Base-by-base conservation (phyloP, 306 rosid species). In the Hippophae rhamnoides region DNA sequence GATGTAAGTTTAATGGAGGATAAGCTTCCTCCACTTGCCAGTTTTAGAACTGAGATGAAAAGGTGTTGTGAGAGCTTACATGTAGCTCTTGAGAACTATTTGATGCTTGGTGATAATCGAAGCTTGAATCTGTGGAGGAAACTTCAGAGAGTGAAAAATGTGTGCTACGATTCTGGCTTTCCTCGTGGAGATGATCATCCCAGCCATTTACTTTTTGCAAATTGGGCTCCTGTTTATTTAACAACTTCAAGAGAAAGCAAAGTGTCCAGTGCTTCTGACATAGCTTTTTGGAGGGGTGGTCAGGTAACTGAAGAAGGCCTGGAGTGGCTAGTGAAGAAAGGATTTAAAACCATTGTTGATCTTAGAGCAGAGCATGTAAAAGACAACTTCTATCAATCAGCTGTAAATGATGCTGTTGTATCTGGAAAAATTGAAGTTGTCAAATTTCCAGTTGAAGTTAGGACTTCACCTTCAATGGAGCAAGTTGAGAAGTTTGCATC, bases 1-100 rank as follows among this genome's bases (percentile, higher is more conserved):
- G 84, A 72, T 63, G 80, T 71, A 61, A 72, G 69, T 60, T 43
- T 23, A 27, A 60, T 60, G 60, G 96, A 86, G 69, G 94, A 88
- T 55, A 52, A 41, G 42, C 81, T 85, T 43, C 99, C 96, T 9
- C 97, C 99, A 7, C 88, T 92, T 11, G 88, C 88, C 47, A 25
- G 57, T 63, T 92, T 84, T 64, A 84, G 99, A 74, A 66, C 82
- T 13, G 97, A 92, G 82, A 84, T 88, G 95, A 92, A 88, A 74
- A 78, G 88, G 86, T 92, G 95, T 53, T 88, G 95, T 12, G 99
- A 88, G 87, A 92, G 90, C 73, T 86, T 92, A 78, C 95, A 92
- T 56, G 72, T 88, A 45, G 97, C 97, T 59, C 88, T 92, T 47
- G 95, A 88, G 69, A 84, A 79, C 60, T 84, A 81, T 79, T 64